Base-by-base conservation (phyloP, 306 rosid genomes). In the Hippophae rhamnoides region DNA sequence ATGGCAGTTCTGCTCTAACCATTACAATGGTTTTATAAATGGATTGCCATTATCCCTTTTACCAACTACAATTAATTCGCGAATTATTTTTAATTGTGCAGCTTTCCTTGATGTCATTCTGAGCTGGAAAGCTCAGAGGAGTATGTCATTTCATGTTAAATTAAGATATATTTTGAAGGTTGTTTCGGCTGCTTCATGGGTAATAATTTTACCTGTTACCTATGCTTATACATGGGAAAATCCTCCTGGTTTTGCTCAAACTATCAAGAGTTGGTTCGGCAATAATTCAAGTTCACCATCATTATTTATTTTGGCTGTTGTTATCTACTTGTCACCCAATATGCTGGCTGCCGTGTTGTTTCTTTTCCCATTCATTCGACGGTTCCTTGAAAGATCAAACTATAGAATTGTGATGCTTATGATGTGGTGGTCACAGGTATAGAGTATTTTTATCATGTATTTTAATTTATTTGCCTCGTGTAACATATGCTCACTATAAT, bases 341-440 rank as follows among this genome's bases (percentile, higher is more conserved):
- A 79, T 92, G 95, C 82, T 92, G 47, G 86, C 98, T 61, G 92
- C 75, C 27, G 8, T 83, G 41, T 76, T 92, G 73, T 92, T 87
- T 80, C 63, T 92, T 64, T 83, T 87, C 68, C 98, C 98, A 27
- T 79, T 85, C 71, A 74, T 92, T 70, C 96, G 95, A 0, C 92
- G 96, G 50, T 79, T 79, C 72, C 96, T 92, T 69, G 98, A 92
- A 84, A 78, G 93, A 52, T 92, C 98, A 18, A 85, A 92, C 76
- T 87, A 81, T 71, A 83, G 77, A 74, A 78, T 92, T 61, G 93
- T 92, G 72, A 83, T 75, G 95, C 76, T 87, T 45, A 69, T 92
- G 86, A 83, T 92, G 98, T 92, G 98, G 98, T 92, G 98, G 98
- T 92, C 98, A 52, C 96, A 87, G 98, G 98, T 92, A 62, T 51